These are phyloP conservation scores for Papiliotrema laurentii DNA, from an alignment of 1,284 basidiomycete genomes.

Conservation along the genomic window DNA sequence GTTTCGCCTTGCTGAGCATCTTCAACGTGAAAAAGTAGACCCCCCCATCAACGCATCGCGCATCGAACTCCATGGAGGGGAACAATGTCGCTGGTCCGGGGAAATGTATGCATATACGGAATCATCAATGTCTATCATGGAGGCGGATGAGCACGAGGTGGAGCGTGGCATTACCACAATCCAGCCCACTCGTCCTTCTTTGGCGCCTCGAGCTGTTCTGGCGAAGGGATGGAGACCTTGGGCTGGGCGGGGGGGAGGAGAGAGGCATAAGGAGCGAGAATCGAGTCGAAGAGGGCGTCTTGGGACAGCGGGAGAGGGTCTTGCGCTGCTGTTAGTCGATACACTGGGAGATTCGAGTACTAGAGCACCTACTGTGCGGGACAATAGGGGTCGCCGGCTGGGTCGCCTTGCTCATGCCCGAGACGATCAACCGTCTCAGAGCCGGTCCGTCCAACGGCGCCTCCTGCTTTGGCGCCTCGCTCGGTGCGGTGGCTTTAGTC, in stretches of 20 bases:
- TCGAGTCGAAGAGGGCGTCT: constrained; percentile 42
- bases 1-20: constrained; percentile 77
- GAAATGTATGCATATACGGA: constrained; percentile 1
- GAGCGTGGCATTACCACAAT: constrained; percentile 31
- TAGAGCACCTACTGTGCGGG: constrained; percentile 51
- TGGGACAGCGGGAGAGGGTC: constrained; percentile 23
- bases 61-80: too few relatives aligned
- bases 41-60: too few relatives aligned
- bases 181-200: constrained; percentile 43
- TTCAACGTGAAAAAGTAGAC: constrained; percentile 43
- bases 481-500: constrained; percentile 17
- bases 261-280: constrained; percentile 41
- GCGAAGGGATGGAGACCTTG: constrained; percentile 21
- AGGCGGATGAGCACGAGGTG: constrained; percentile 1
- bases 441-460: constrained; percentile 63
- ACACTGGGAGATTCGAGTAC: background rate
- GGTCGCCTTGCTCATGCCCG: constrained; percentile 61
- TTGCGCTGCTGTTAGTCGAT: background rate
- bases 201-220: constrained; percentile 16
- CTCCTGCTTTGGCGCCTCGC: constrained; percentile 22
- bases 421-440: constrained; percentile 66
- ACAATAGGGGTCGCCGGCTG: constrained; percentile 53
- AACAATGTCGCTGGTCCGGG: constrained; percentile 1
- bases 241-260: constrained; percentile 35
- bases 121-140: background rate